A percentile compares a stretch with the other conserved stretches of the same genome.
phyloP scores from a whole-genome alignment of 116 monocot species.

The Posidonia oceanica region DNA sequence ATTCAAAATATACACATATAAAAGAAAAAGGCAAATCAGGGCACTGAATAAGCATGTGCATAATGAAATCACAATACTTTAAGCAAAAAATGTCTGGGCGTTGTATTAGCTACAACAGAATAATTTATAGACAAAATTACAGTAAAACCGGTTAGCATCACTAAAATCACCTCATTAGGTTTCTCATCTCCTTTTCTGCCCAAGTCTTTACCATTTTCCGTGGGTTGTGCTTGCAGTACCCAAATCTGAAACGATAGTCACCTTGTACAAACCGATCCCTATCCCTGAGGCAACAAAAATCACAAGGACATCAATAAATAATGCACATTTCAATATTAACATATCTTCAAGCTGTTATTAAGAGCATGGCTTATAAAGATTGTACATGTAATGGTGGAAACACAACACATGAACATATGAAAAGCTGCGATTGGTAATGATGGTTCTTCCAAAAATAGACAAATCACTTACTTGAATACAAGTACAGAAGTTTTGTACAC shows the following conservation, averaged over 20 bases:
- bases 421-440: neutral
- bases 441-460: neutral
- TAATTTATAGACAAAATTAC: too few relatives aligned
- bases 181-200: conserved; percentile 99
- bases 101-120: too few relatives aligned
- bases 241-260: conserved; percentile 91
- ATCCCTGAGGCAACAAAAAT: conserved; percentile 36
- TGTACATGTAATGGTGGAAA: neutral
- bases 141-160: too few relatives aligned
- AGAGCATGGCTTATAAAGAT: too few relatives aligned
- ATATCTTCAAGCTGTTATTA: too few relatives aligned
- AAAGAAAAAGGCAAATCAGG: too few relatives aligned
- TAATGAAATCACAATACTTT: too few relatives aligned
- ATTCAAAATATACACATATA: too few relatives aligned
- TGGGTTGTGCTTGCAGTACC: conserved; percentile 92
- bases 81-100: too few relatives aligned
- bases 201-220: conserved; percentile 97
- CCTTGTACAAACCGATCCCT: conserved; percentile 97
- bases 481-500: conserved; percentile 98
- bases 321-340: neutral
- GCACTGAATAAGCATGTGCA: too few relatives aligned
- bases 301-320: conserved; percentile 4
- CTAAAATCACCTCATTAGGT: conserved; percentile 54
- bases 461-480: conserved; percentile 84
- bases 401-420: neutral